phyloP scores from a whole-genome alignment of 73 alveolate species.

The Tetrahymena thermophila region DNA sequence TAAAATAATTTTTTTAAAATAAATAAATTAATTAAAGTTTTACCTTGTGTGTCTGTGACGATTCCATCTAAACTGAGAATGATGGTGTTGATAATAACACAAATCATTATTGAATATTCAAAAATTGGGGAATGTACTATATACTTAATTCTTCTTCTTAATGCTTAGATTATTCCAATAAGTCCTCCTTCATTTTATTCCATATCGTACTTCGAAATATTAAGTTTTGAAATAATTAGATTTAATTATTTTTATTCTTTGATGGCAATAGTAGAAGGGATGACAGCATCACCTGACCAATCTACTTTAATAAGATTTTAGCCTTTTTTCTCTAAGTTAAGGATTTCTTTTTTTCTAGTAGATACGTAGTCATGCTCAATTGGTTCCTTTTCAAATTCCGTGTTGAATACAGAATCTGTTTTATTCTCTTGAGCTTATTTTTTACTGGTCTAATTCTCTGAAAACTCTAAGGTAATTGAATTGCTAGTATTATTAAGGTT shows the following conservation, averaged over 20 bases:
- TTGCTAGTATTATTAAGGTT: not conserved
- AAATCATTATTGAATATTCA: not conserved
- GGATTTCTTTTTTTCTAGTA: not conserved
- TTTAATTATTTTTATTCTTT: not conserved
- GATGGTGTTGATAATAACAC: constrained; percentile 57
- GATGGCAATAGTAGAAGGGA: not conserved
- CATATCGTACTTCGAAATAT: not conserved
- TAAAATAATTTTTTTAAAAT: not conserved
- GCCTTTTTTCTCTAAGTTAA: not conserved
- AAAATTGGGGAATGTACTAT: not conserved
- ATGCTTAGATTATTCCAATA: not conserved
- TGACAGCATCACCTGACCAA: not conserved
- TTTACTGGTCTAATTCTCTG: not conserved
- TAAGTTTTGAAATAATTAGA: not conserved
- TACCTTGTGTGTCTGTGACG: not conserved
- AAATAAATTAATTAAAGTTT: not conserved
- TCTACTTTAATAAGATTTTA: not conserved
- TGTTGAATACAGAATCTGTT: not conserved
- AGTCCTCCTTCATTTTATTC: not conserved
- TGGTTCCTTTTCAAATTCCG: not conserved
- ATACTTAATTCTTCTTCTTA: not conserved
- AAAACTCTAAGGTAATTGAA: not conserved
- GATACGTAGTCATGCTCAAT: not conserved
- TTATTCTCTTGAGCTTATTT: not conserved
- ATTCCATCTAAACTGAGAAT: constrained; percentile 62